Evolutionary conservation across 495 filamentous ascomycete genomes (phyloP), one percentile per base, ranked within the genome.

Genomic region (Rhizodiscina lignyota): DNA sequence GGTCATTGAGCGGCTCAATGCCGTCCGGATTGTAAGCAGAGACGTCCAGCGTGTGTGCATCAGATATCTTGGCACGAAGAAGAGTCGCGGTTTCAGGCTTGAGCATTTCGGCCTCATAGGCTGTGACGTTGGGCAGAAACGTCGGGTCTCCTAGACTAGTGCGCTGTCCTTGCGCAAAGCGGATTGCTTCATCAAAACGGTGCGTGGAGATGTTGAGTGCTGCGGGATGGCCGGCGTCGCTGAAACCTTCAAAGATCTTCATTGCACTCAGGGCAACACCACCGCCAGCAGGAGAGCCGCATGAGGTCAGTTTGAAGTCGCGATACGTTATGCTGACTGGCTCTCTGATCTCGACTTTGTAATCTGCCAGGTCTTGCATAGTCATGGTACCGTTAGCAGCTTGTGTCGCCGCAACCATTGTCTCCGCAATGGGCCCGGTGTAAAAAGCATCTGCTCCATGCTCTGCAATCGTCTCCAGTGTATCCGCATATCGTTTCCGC

Each of bases 121-220:
- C 50, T n/a, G 64, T 53, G 38, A 87, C 54, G 4, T 70, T 71
- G 2, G 56, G 33, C 2, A 86, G 62, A 49, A 79, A 94, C 0
- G 50, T 55, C 0, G 86, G 86, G 51, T 94, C 86, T 12, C 83
- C 86, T 1, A 94, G 52, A 2, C 77, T 61, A 20, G 60, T 69
- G 56, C 55, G 68, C 77, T 70, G 48, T 10, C 72, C 86, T 51
- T 93, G 93, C 1, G 71, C 83, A 55, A 87, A 93, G n/a, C 84
- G 70, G 51, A 89, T 83, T 2, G 80, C 77, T 56, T 94, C 86
- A 40, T 83, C 73, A 35, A 93, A 62, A 2, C 83, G 69, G 56
- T 94, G 86, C 2, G 75, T 76, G 15, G 71, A 84, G 1, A 74
- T 37, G 36, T 79, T 74, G 10, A 75, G 41, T 15, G 53, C 61